These are phyloP conservation scores for Populus euphratica DNA, from an alignment of 345 rosid species.

Conservation along the genomic window DNA sequence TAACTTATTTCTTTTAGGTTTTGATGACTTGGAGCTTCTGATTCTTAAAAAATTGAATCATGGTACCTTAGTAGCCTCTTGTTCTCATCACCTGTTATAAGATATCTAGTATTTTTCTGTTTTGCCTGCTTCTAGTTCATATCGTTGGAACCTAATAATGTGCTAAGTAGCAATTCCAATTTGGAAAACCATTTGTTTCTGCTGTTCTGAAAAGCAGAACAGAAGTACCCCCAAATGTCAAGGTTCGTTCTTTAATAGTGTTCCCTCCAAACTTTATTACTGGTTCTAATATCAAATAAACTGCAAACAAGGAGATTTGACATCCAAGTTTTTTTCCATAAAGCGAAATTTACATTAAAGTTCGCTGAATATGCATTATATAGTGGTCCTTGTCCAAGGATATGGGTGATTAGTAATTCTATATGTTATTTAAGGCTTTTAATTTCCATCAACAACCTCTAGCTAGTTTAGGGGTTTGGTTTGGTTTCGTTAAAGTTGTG, in stretches of 20 bases:
- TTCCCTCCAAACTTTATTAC: neutral
- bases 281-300: neutral
- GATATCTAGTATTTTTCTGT: neutral
- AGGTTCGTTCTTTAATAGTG: neutral
- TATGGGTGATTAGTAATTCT: neutral
- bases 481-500: neutral
- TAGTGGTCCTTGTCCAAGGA: neutral
- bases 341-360: neutral
- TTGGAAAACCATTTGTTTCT: neutral
- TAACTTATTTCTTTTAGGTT: neutral
- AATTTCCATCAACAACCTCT: neutral
- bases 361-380: too few relatives aligned
- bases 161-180: neutral
- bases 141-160: neutral
- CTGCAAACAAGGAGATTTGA: neutral
- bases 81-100: too few relatives aligned
- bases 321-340: neutral
- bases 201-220: neutral
- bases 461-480: neutral
- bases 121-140: neutral
- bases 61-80: too few relatives aligned
- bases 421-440: neutral
- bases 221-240: neutral
- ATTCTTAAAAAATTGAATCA: too few relatives aligned
- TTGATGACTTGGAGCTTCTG: neutral